A percentile compares a stretch with the other conserved stretches of the same genome.
Evolutionary conservation across 495 filamentous ascomycete species (phyloP).

Genomic region (Durotheca rogersii): DNA sequence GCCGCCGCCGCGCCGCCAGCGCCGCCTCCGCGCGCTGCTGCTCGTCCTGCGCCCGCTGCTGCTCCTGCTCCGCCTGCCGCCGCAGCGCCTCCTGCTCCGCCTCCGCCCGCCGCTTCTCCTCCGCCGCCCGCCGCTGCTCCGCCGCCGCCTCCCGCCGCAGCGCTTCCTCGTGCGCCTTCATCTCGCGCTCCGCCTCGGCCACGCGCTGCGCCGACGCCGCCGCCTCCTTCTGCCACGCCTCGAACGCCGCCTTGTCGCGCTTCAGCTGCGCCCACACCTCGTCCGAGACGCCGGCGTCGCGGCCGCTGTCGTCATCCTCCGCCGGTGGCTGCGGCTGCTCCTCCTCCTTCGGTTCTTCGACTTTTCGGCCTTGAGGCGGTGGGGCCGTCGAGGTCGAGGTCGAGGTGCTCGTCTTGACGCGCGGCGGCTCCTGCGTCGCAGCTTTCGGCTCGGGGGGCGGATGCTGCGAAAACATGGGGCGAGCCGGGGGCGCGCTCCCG

Average conservation of each 20-base stretch:
- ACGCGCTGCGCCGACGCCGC: slow-evolving; percentile 2
- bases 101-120: slow-evolving; percentile 25
- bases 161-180: slow-evolving; percentile 15
- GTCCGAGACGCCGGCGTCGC: slow-evolving; percentile 61
- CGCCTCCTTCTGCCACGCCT: slow-evolving; percentile 31
- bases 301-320: slow-evolving; percentile 12
- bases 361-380: no score
- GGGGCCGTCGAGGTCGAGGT: slow-evolving; percentile 3
- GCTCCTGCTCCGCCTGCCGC: slow-evolving; percentile 62
- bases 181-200: slow-evolving; percentile 29
- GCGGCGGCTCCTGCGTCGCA: slow-evolving; percentile 10
- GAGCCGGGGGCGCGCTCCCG: not conserved
- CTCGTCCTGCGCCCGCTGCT: slow-evolving; percentile 42
- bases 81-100: slow-evolving; percentile 13
- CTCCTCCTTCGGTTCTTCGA: slow-evolving; percentile 6
- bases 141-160: slow-evolving; percentile 18
- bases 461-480: no score
- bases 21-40: slow-evolving; percentile 28
- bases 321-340: not conserved
- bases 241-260: slow-evolving; percentile 43
- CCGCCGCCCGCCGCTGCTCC: slow-evolving; percentile 13
- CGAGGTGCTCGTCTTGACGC: slow-evolving; percentile 9
- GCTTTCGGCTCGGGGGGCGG: no score
- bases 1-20: slow-evolving; percentile 1
- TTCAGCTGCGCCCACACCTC: slow-evolving; percentile 62